Evolutionary conservation across 2,329 filamentous ascomycete genomes (phyloP).

Genomic region (Intubia oerlemansii): DNA sequence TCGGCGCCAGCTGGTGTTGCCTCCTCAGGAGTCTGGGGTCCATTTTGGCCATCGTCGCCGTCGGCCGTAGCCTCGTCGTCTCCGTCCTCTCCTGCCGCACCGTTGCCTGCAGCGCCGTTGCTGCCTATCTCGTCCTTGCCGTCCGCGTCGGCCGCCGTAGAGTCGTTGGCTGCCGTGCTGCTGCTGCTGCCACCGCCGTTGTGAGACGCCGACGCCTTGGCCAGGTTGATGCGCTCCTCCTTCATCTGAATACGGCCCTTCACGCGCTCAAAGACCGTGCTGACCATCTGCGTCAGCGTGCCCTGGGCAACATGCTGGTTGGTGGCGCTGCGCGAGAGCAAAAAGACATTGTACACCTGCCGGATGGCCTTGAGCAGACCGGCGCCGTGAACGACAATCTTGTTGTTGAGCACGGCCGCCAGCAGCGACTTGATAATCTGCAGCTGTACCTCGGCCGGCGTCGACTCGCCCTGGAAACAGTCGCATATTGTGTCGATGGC

Average conservation of each 20-base stretch:
- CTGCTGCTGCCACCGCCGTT: conserved; percentile 28
- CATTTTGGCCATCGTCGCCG: too few relatives aligned
- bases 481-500: conserved; percentile 99
- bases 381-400: conserved; percentile 93
- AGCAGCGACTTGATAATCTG: conserved; percentile 96
- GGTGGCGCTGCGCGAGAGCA: conserved; percentile 77
- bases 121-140: too few relatives aligned
- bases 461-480: conserved; percentile 94
- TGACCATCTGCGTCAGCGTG: conserved; percentile 94
- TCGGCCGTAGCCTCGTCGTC: conserved; percentile 14
- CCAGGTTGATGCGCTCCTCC: conserved; percentile 46
- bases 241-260: conserved; percentile 73
- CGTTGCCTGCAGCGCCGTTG: conserved; percentile 14
- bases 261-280: conserved; percentile 90
- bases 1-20: too few relatives aligned
- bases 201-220: conserved; percentile 27
- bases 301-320: conserved; percentile 97
- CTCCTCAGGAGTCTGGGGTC: conserved; percentile 6
- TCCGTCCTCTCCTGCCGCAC: conserved; percentile 13
- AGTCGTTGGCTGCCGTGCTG: conserved; percentile 15
- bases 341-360: conserved; percentile 97
- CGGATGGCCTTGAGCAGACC: conserved; percentile 90
- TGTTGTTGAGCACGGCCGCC: conserved; percentile 91
- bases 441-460: conserved; percentile 75
- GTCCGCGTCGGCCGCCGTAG: conserved; percentile 10